Evolutionary conservation across 2,329 filamentous ascomycete species (phyloP).

Genomic region (Ceratocystis cacaofunesta): DNA sequence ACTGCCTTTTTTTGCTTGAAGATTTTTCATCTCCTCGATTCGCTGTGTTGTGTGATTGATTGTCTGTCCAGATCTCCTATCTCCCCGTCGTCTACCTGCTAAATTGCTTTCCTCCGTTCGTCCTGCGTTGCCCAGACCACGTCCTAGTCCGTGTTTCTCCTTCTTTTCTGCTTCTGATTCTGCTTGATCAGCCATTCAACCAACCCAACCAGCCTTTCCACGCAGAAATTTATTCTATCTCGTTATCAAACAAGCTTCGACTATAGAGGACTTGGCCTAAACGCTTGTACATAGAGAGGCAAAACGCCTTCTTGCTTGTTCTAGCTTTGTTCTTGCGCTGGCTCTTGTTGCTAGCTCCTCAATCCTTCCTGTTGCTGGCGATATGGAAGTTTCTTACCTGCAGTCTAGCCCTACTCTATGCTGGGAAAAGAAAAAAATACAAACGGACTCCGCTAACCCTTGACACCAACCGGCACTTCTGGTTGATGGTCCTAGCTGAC

Average conservation of each 20-base stretch:
- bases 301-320: background rate
- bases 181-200: background rate
- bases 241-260: background rate
- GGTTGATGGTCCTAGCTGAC: too few species aligned
- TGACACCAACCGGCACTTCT: too few species aligned
- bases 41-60: background rate
- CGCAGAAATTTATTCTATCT: background rate
- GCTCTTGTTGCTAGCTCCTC: background rate
- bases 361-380: too few species aligned
- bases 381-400: background rate
- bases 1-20: background rate
- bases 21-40: background rate
- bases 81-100: background rate
- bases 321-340: background rate
- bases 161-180: background rate
- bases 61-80: background rate
- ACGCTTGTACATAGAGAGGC: too few species aligned
- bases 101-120: background rate
- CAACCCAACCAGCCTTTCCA: background rate
- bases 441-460: too few species aligned
- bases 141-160: background rate
- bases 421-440: too few species aligned
- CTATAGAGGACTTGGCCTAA: too few species aligned
- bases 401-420: background rate
- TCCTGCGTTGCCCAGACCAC: background rate